Percentiles rank a stretch among this genome's conserved stretches.
phyloP scores from a whole-genome alignment of 345 rosid genomes.

The Euphorbia tirucalli region DNA sequence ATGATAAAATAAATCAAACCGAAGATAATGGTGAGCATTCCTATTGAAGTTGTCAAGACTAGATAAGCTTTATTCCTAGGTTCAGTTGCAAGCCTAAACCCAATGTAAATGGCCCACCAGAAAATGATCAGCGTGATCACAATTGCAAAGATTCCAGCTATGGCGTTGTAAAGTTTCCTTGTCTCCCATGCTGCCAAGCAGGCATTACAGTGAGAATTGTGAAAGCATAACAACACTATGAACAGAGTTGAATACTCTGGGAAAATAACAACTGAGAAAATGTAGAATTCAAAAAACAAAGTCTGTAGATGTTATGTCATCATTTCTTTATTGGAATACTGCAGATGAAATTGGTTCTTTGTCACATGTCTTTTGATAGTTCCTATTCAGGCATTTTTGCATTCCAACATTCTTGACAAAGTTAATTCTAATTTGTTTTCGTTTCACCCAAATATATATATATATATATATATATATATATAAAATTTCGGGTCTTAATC shows the following conservation, averaged over 20 bases:
- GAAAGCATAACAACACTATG: not conserved
- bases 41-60: slow-evolving; percentile 27
- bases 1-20: slow-evolving; percentile 31
- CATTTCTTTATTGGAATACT: not conserved
- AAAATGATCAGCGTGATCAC: slow-evolving; percentile 18
- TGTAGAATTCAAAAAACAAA: not conserved
- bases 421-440: not conserved
- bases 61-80: slow-evolving; percentile 16
- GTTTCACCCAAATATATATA: too few relatives aligned
- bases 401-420: not conserved
- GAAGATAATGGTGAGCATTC: slow-evolving; percentile 28
- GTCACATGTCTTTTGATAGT: not conserved
- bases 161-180: slow-evolving; percentile 8
- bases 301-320: too few relatives aligned
- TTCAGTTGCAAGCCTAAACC: slow-evolving; percentile 33
- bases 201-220: slow-evolving; percentile 4
- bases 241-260: not conserved
- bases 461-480: too few relatives aligned
- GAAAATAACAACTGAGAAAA: not conserved
- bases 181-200: slow-evolving; percentile 24
- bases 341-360: not conserved
- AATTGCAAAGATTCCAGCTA: slow-evolving; percentile 3
- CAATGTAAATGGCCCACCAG: slow-evolving; percentile 27
- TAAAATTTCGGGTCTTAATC: too few relatives aligned
- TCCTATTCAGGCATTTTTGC: not conserved